Conservation (phyloP, 306 rosid species). For the Astragalus glycyphyllos region DNA sequence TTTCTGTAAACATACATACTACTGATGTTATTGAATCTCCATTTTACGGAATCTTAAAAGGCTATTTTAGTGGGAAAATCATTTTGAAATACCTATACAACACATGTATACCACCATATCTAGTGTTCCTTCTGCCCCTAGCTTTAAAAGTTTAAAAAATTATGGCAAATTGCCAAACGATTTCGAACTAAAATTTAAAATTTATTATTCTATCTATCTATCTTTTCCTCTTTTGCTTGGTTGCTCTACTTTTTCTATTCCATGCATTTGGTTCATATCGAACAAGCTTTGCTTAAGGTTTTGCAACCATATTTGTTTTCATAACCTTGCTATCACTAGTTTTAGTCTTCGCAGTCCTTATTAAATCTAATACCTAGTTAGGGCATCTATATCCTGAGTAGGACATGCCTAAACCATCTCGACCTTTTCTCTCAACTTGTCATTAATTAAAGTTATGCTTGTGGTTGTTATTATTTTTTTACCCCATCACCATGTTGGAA, state of each 20-base stretch:
- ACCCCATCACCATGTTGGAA: background rate
- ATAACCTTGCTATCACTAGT: background rate
- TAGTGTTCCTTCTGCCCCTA: background rate
- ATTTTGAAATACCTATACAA: conserved; percentile 10
- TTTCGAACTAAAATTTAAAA: background rate
- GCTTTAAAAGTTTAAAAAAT: background rate
- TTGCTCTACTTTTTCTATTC: background rate
- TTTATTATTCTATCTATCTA: background rate
- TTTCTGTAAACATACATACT: background rate
- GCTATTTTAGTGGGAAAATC: background rate
- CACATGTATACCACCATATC: background rate
- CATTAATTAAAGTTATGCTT: background rate
- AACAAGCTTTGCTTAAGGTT: background rate
- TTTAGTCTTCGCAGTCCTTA: background rate
- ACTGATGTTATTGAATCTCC: background rate
- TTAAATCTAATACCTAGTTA: background rate
- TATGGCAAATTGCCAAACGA: background rate
- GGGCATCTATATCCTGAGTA: background rate
- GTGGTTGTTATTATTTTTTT: conserved; percentile 5
- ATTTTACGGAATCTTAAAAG: background rate
- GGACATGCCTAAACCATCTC: background rate
- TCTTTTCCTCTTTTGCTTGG: background rate
- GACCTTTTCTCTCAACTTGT: background rate
- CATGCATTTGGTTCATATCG: background rate
- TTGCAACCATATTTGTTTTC: background rate